Conservation (phyloP, 2,329 filamentous ascomycete species). For the Trichoderma arundinaceum region DNA sequence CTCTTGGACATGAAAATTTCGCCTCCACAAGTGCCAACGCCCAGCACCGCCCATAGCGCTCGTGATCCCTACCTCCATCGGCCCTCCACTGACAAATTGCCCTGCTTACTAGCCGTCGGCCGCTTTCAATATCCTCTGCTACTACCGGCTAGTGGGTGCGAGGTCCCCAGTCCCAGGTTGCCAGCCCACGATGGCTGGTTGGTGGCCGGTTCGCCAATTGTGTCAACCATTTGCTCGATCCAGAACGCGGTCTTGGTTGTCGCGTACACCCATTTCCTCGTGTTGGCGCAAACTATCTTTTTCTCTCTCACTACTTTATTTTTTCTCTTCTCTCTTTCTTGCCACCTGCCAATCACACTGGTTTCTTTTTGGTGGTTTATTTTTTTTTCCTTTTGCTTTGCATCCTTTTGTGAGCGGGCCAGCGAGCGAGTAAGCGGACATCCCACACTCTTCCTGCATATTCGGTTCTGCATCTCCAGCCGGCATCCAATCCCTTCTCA, state of each 20-base stretch:
- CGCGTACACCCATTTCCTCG: slow-evolving; percentile 23
- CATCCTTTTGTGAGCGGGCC: neutral
- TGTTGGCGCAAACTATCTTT: slow-evolving; percentile 22
- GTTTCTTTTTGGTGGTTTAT: too few relatives aligned
- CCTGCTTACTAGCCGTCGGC: slow-evolving; percentile 23
- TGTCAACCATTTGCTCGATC: neutral
- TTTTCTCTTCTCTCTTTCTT: neutral
- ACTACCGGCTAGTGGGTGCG: slow-evolving; percentile 14
- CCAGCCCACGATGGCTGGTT: slow-evolving; percentile 10
- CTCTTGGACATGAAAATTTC: slow-evolving; percentile 24
- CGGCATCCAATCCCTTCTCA: neutral
- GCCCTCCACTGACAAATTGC: slow-evolving; percentile 6
- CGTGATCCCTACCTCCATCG: slow-evolving; percentile 18
- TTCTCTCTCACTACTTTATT: neutral
- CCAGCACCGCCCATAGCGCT: slow-evolving; percentile 14
- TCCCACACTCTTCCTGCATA: neutral
- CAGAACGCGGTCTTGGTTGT: slow-evolving; percentile 18
- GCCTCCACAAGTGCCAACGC: slow-evolving; percentile 24
- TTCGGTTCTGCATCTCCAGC: slow-evolving; percentile 12
- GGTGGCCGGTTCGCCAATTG: neutral
- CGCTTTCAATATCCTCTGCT: slow-evolving; percentile 7
- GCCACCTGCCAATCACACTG: neutral
- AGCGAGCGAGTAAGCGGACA: slow-evolving; percentile 22
- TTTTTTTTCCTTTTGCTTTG: too few relatives aligned
- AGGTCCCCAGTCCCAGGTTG: slow-evolving; percentile 12